phyloP scores from a whole-genome alignment of 306 rosid species.

The Cicer arietinum region DNA sequence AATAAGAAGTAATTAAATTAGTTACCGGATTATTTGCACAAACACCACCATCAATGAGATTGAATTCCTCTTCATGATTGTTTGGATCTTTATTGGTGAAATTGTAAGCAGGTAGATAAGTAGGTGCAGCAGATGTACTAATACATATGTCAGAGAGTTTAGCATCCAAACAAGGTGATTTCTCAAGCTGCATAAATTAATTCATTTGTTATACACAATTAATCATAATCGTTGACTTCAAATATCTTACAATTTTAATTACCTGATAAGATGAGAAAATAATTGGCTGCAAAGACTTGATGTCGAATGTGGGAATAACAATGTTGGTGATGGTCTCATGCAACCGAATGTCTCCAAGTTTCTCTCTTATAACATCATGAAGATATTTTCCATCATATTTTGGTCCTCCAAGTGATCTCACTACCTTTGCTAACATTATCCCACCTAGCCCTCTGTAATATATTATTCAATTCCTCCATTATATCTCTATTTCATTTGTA shows the following conservation, averaged over 20 bases:
- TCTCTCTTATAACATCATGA: slow-evolving; percentile 54
- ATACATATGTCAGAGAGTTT: slow-evolving; percentile 63
- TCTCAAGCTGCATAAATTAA: slow-evolving; percentile 48
- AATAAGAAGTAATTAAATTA: too few species aligned
- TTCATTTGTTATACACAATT: too few species aligned
- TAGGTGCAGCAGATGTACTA: slow-evolving; percentile 67
- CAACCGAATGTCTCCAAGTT: slow-evolving; percentile 62
- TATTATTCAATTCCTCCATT: background rate
- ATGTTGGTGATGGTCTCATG: slow-evolving; percentile 69
- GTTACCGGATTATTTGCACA: slow-evolving; percentile 69
- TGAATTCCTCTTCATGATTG: slow-evolving; percentile 42
- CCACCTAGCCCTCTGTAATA: slow-evolving; percentile 28
- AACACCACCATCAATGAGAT: slow-evolving; percentile 75
- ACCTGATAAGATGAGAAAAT: slow-evolving; percentile 64
- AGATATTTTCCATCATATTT: slow-evolving; percentile 78
- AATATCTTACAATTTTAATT: background rate
- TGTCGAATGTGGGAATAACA: slow-evolving; percentile 70
- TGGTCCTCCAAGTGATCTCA: slow-evolving; percentile 64
- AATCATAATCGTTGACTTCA: too few species aligned
- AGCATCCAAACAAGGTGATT: slow-evolving; percentile 45
- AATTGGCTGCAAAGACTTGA: slow-evolving; percentile 62
- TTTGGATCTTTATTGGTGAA: slow-evolving; percentile 44
- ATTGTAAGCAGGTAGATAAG: slow-evolving; percentile 61
- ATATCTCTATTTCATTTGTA: background rate
- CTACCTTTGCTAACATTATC: slow-evolving; percentile 13